Percentiles rank a stretch among this genome's conserved stretches.
Evolutionary conservation across 768 basidiomycete genomes (phyloP).

Genomic region (Hygrocybe punicea): DNA sequence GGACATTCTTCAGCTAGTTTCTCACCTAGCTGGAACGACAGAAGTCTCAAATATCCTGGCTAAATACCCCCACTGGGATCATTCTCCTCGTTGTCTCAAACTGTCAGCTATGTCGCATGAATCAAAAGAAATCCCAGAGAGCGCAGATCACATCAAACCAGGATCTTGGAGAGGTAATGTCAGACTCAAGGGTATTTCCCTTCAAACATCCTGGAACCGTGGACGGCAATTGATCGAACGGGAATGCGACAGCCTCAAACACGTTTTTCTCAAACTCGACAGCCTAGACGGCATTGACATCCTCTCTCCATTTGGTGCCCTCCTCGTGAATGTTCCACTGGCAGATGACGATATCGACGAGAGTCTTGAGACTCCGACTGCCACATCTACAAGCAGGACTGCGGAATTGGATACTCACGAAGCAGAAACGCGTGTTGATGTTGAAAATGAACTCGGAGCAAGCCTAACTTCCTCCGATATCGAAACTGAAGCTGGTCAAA

Average conservation of each 20-base stretch:
- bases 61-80: conserved; percentile 39
- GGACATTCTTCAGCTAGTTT: conserved; percentile 24
- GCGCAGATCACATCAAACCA: conserved; percentile 36
- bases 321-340: conserved; percentile 28
- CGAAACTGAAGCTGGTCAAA: neutral
- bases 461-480: no score
- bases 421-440: no score
- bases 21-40: conserved; percentile 27
- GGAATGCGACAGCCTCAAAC: conserved; percentile 6
- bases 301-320: conserved; percentile 13
- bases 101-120: conserved; percentile 26
- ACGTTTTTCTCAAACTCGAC: neutral
- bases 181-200: conserved; percentile 19
- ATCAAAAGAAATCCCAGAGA: no score
- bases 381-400: no score
- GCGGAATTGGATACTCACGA: no score
- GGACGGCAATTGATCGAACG: conserved; percentile 20
- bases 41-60: conserved; percentile 36
- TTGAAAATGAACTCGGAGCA: no score
- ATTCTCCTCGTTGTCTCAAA: conserved; percentile 31
- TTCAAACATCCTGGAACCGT: conserved; percentile 29
- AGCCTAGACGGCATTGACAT: conserved; percentile 4
- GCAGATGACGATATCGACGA: conserved; percentile 22
- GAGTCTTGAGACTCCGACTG: conserved; percentile 15
- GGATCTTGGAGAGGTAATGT: conserved; percentile 34